Evolutionary conservation across 176 grass and related monocot species (phyloP).

Genomic region (Phoenix roebelenii): DNA sequence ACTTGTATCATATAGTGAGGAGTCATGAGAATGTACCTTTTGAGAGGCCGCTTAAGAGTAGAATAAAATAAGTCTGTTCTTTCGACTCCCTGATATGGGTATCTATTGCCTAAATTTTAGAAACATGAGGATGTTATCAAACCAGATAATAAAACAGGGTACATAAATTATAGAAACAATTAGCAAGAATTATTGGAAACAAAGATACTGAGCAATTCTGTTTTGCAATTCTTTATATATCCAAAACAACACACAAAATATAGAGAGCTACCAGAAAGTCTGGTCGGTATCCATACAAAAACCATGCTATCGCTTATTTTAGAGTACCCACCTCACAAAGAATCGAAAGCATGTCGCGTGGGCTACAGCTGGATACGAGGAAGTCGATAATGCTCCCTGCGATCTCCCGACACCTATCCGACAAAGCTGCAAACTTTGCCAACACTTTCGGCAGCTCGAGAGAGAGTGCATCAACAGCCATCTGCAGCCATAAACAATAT

Average conservation of each 20-base stretch:
- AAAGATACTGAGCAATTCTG: too few relatives aligned
- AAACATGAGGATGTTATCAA: conserved; percentile 19
- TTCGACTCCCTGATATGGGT: conserved; percentile 29
- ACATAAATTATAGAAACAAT: background rate
- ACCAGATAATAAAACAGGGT: conserved; percentile 10
- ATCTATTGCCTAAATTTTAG: conserved; percentile 61
- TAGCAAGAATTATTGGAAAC: conserved; percentile 4
- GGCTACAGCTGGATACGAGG: conserved; percentile 36
- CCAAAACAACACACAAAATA: too few relatives aligned
- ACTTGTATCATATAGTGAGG: conserved; percentile 7
- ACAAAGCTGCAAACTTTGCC: conserved; percentile 33
- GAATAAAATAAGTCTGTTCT: conserved; percentile 34
- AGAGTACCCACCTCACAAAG: conserved; percentile 42
- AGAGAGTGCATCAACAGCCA: conserved; percentile 50
- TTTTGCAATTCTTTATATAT: too few relatives aligned
- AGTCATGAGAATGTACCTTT: conserved; percentile 37
- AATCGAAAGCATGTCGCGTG: conserved; percentile 60
- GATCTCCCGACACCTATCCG: conserved; percentile 19
- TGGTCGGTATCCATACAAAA: background rate
- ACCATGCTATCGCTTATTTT: background rate
- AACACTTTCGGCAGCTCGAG: conserved; percentile 48
- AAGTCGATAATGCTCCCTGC: conserved; percentile 24
- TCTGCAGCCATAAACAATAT: conserved; percentile 12
- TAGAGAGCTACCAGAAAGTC: too few relatives aligned
- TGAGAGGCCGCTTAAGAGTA: conserved; percentile 53